Percentiles rank a stretch among this genome's conserved stretches.
These are phyloP conservation scores for Penicillium maclennaniae DNA, from an alignment of 495 filamentous ascomycete genomes.

Conservation along the genomic window DNA sequence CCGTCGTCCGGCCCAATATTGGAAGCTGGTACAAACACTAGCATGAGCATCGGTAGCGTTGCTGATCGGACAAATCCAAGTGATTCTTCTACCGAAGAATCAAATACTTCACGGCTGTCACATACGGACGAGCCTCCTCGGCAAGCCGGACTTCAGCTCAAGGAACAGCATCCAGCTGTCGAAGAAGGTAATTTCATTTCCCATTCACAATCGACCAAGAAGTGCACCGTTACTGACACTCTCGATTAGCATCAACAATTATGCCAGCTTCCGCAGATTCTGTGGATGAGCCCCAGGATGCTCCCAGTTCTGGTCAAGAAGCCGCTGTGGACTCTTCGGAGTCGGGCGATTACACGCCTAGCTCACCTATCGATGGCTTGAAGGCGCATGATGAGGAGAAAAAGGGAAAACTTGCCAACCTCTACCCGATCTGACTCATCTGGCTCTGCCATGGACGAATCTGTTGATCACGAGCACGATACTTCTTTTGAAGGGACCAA, in stretches of 20 bases:
- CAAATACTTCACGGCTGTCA: conserved; percentile 39
- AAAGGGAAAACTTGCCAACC: conserved; percentile 11
- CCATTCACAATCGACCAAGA: neutral
- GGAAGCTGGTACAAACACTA: neutral
- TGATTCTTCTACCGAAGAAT: conserved; percentile 25
- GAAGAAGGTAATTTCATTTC: conserved; percentile 21
- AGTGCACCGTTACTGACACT: neutral
- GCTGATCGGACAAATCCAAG: conserved; percentile 6
- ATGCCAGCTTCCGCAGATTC: neutral
- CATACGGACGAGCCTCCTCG: conserved; percentile 39
- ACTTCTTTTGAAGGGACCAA: conserved; percentile 10
- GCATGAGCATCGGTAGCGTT: neutral
- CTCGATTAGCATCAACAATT: neutral
- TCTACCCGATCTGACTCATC: conserved; percentile 25
- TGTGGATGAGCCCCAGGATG: neutral
- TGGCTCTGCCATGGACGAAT: conserved; percentile 44
- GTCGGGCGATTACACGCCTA: neutral
- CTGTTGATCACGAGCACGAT: conserved; percentile 16
- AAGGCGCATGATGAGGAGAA: neutral
- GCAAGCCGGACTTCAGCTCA: conserved; percentile 13
- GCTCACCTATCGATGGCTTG: neutral
- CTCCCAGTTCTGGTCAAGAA: neutral
- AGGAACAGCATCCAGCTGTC: conserved; percentile 23
- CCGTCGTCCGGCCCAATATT: neutral
- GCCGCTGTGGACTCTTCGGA: neutral